Evolutionary conservation across 306 rosid genomes (phyloP).

Genomic region (Hippophae tibetana): DNA sequence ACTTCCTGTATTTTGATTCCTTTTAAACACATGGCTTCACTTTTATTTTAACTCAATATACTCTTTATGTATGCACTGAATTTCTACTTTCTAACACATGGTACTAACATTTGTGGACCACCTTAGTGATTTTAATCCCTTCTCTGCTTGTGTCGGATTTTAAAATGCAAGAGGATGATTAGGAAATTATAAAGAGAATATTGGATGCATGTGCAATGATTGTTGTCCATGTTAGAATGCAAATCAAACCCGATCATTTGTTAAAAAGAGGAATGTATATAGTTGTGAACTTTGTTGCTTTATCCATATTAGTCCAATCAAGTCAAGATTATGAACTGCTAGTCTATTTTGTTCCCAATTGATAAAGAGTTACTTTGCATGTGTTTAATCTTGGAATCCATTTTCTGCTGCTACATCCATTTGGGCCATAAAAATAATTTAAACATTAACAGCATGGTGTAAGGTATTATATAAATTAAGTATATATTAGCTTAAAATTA

Average conservation of each 20-base stretch:
- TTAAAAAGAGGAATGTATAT: constrained; percentile 38
- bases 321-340: constrained; percentile 31
- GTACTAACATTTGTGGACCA: constrained; percentile 24
- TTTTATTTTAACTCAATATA: constrained; percentile 17
- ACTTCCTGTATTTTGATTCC: constrained; percentile 3
- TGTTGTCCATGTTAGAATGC: constrained; percentile 29
- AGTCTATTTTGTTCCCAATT: constrained; percentile 30
- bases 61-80: constrained; percentile 13
- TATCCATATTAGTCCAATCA: constrained; percentile 20
- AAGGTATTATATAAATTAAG: too few relatives aligned
- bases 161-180: constrained; percentile 21
- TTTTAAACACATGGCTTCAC: constrained; percentile 29
- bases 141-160: constrained; percentile 1
- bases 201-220: constrained; percentile 83
- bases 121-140: constrained; percentile 11
- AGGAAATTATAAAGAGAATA: constrained; percentile 49
- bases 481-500: too few relatives aligned
- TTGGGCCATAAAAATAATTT: too few relatives aligned
- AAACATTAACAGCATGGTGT: too few relatives aligned
- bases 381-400: constrained; percentile 14
- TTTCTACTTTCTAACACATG: constrained; percentile 41
- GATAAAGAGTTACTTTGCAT: constrained; percentile 17
- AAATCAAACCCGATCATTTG: constrained; percentile 43
- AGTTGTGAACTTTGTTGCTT: constrained; percentile 24
- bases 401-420: neutral